Conservation (phyloP, 2,329 filamentous ascomycete species). For the Bisporella sp. region DNA sequence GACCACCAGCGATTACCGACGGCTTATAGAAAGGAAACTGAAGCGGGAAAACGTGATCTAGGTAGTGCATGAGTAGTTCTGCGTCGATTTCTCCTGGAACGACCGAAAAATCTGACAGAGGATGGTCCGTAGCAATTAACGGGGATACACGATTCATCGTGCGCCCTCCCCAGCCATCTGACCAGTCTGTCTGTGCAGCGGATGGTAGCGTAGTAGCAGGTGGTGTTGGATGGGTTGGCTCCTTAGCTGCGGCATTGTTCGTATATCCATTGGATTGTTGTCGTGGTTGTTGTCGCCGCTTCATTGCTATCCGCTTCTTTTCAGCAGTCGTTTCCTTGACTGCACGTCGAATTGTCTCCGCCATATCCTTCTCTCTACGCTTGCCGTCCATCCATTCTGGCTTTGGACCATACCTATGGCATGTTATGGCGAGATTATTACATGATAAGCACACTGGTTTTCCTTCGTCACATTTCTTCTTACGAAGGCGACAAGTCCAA, state of each 20-base stretch:
- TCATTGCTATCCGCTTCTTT: not conserved
- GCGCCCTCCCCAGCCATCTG: not conserved
- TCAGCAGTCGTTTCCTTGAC: conserved; percentile 42
- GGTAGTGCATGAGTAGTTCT: conserved; percentile 46
- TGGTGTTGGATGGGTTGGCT: not conserved
- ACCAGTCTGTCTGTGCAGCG: not conserved
- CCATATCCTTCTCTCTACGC: conserved; percentile 37
- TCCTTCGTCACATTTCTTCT: conserved; percentile 62
- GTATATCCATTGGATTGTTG: conserved; percentile 15
- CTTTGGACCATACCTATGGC: conserved; percentile 40
- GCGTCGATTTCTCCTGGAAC: not conserved
- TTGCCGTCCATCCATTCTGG: conserved; percentile 21
- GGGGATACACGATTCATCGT: not conserved
- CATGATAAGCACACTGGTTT: conserved; percentile 53
- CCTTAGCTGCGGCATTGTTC: not conserved
- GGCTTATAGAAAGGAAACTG: conserved; percentile 57
- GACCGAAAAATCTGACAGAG: not conserved
- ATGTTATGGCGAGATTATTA: conserved; percentile 51
- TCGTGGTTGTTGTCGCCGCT: conserved; percentile 10
- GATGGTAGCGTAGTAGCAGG: not conserved
- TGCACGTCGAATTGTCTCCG: conserved; percentile 44
- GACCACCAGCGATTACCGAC: conserved; percentile 43
- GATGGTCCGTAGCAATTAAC: not conserved
- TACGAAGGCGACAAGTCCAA: conserved; percentile 57
- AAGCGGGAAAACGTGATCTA: conserved; percentile 55